phyloP scores from a whole-genome alignment of 75 land plant species.

The Selaginella tamariscina region DNA sequence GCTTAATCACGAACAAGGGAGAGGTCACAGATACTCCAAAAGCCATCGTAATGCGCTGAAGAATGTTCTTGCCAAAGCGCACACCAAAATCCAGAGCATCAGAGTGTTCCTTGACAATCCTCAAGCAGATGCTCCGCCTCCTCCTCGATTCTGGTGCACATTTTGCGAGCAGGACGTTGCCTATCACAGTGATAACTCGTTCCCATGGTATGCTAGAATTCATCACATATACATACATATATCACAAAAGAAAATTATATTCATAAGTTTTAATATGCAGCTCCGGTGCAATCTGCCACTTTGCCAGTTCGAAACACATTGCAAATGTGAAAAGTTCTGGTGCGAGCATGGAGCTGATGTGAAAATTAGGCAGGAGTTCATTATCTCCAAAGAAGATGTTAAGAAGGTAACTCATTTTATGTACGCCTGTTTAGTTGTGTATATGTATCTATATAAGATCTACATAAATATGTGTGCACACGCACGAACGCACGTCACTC shows the following conservation, averaged over 20 bases:
- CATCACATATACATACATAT: too few species aligned
- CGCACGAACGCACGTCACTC: neutral
- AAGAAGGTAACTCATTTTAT: conserved; percentile 34
- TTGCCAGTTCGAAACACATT: conserved; percentile 61
- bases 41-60: conserved; percentile 40
- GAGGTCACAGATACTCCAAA: conserved; percentile 50
- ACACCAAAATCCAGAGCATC: conserved; percentile 40
- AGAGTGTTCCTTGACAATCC: conserved; percentile 50
- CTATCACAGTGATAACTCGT: conserved; percentile 24
- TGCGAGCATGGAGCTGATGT: conserved; percentile 61
- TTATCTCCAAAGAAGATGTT: conserved; percentile 39
- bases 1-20: conserved; percentile 56
- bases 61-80: conserved; percentile 39
- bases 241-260: too few species aligned
- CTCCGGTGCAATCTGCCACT: conserved; percentile 54
- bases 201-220: conserved; percentile 41
- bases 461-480: too few species aligned
- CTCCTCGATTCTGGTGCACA: conserved; percentile 58
- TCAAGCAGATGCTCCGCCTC: conserved; percentile 25
- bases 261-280: conserved; percentile 28
- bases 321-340: conserved; percentile 44
- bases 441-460: too few species aligned
- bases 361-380: conserved; percentile 41
- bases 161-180: conserved; percentile 53
- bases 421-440: too few species aligned